A percentile compares a stretch with the other conserved stretches of the same genome.
Conservation (phyloP, 805 yeast genomes). For the Yarrowia hollandica region DNA sequence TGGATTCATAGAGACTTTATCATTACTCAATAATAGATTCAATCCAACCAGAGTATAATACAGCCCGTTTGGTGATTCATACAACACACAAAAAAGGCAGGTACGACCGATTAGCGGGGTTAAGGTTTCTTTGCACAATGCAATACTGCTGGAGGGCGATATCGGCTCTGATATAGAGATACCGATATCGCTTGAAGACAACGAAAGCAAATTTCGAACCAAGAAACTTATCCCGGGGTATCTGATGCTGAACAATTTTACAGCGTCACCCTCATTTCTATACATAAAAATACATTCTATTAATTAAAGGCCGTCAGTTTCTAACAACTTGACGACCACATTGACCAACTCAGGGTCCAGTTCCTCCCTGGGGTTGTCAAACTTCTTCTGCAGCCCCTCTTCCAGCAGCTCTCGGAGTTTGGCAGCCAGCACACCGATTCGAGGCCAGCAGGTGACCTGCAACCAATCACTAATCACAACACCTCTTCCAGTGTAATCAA, state of each 20-base stretch:
- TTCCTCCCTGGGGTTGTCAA: constrained; percentile 50
- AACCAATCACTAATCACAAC: constrained; percentile 85
- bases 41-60: too few species aligned
- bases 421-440: constrained; percentile 82
- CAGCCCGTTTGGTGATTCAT: too few species aligned
- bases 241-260: too few species aligned
- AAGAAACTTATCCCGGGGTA: too few species aligned
- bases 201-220: too few species aligned
- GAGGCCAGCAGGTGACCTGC: constrained; percentile 89
- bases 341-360: constrained; percentile 32
- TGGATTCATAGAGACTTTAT: too few species aligned
- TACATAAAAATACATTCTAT: too few species aligned
- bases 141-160: background rate
- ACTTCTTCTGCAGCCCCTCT: constrained; percentile 59
- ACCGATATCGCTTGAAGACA: too few species aligned
- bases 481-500: constrained; percentile 67
- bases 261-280: too few species aligned
- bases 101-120: constrained; percentile 7
- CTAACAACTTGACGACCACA: constrained; percentile 8
- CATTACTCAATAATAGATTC: too few species aligned
- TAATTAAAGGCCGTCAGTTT: constrained; percentile 10
- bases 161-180: too few species aligned
- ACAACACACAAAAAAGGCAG: constrained; percentile 2
- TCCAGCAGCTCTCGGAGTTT: constrained; percentile 68
- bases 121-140: background rate